A percentile compares a stretch with the other conserved stretches of the same genome.
phyloP scores from a whole-genome alignment of 2,329 filamentous ascomycete genomes.

The Venturia aucupariae region DNA sequence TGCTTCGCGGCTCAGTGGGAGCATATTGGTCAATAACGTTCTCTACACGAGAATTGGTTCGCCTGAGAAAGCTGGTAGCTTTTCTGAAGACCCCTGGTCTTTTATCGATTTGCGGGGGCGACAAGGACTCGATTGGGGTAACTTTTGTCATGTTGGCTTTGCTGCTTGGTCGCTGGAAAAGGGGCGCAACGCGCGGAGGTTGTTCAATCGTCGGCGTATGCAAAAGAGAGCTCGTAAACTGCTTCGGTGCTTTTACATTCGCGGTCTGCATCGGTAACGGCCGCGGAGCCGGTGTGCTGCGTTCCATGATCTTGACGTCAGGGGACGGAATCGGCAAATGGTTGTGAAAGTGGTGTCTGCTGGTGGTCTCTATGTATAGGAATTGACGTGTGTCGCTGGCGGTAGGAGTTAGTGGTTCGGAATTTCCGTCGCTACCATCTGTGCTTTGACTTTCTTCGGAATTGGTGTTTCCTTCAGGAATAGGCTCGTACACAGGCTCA shows the following conservation, averaged over 20 bases:
- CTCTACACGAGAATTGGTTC: background rate
- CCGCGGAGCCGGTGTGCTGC: background rate
- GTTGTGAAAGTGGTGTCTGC: background rate
- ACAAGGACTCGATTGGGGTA: background rate
- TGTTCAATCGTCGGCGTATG: background rate
- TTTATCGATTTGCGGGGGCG: background rate
- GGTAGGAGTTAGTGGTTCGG: slow-evolving; percentile 11
- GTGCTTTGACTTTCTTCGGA: slow-evolving; percentile 12
- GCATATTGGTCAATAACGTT: slow-evolving; percentile 10
- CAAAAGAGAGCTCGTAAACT: background rate
- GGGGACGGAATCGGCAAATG: background rate
- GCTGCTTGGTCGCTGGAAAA: background rate
- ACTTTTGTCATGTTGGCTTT: background rate
- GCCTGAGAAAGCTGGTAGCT: slow-evolving; percentile 10
- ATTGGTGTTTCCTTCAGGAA: background rate
- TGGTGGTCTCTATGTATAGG: background rate
- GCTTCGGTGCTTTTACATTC: background rate
- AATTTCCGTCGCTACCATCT: slow-evolving; percentile 12
- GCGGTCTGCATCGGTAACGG: background rate
- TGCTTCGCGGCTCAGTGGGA: background rate
- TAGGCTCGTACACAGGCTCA: background rate
- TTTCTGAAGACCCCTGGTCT: slow-evolving; percentile 5
- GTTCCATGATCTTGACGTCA: background rate
- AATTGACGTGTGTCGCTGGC: background rate
- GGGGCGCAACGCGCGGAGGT: background rate